Conservation (phyloP, 148 eudicot species). For the Dysphania ambrosioides region DNA sequence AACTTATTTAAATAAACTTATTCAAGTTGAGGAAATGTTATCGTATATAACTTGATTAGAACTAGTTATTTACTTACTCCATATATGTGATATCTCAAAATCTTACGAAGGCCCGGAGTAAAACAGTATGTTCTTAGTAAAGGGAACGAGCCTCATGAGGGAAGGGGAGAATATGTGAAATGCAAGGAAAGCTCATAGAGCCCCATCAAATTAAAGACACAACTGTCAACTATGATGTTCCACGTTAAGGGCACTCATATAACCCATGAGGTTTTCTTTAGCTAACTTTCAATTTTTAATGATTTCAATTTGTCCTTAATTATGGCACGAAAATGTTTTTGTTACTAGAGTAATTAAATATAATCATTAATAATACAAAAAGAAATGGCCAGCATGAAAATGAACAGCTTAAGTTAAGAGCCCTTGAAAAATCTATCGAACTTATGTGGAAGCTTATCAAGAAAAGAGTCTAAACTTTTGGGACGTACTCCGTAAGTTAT, state of each 20-base stretch:
- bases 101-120: background rate
- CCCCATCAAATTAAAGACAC: slow-evolving; percentile 16
- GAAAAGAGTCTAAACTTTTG: background rate
- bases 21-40: no score
- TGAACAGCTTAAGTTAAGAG: background rate
- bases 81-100: no score
- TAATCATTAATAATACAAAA: slow-evolving; percentile 28
- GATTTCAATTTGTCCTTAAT: slow-evolving; percentile 22
- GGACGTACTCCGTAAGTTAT: background rate
- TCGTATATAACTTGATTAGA: no score
- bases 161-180: background rate
- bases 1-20: no score
- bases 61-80: no score
- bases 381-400: slow-evolving; percentile 10
- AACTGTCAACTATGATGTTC: slow-evolving; percentile 30
- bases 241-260: slow-evolving; percentile 45
- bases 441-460: background rate
- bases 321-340: slow-evolving; percentile 25
- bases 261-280: slow-evolving; percentile 31
- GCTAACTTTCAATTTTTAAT: slow-evolving; percentile 4
- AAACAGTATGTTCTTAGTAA: background rate
- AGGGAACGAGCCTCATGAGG: slow-evolving; percentile 25
- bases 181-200: background rate
- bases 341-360: slow-evolving; percentile 20
- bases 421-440: background rate